These are phyloP conservation scores for Halenospora varia DNA, from an alignment of 495 filamentous ascomycete species.

Conservation along the genomic window DNA sequence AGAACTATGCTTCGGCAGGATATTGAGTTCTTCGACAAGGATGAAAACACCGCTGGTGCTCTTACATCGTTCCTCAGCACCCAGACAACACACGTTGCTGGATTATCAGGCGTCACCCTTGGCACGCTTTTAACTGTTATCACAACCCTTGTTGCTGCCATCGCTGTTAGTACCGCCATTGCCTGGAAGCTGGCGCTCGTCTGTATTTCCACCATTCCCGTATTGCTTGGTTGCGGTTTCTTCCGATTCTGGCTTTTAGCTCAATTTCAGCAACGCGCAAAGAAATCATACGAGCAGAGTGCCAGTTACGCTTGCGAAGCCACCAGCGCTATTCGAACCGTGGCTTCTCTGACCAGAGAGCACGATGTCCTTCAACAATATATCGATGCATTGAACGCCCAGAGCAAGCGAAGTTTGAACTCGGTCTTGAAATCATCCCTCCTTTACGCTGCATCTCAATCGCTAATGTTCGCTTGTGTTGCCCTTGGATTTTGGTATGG, in stretches of 20 bases:
- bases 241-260: slow-evolving; percentile 82
- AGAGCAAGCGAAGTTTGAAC: slow-evolving; percentile 56
- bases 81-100: slow-evolving; percentile 79
- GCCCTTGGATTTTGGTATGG: slow-evolving; percentile 97
- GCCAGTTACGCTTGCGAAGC: slow-evolving; percentile 89
- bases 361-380: slow-evolving; percentile 73
- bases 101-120: slow-evolving; percentile 74
- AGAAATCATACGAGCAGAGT: slow-evolving; percentile 67
- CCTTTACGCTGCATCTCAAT: slow-evolving; percentile 77
- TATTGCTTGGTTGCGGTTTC: slow-evolving; percentile 77
- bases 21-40: slow-evolving; percentile 80
- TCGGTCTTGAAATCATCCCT: slow-evolving; percentile 64
- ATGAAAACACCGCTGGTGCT: slow-evolving; percentile 80
- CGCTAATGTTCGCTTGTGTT: slow-evolving; percentile 73
- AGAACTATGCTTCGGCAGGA: slow-evolving; percentile 89
- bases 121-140: slow-evolving; percentile 73
- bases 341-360: slow-evolving; percentile 86
- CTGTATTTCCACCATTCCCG: slow-evolving; percentile 70
- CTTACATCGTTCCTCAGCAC: slow-evolving; percentile 83
- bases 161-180: slow-evolving; percentile 61
- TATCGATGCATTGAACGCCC: slow-evolving; percentile 58
- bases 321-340: slow-evolving; percentile 85
- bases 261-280: slow-evolving; percentile 65
- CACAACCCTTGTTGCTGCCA: slow-evolving; percentile 68
- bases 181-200: slow-evolving; percentile 93